Base-by-base conservation (phyloP, 495 filamentous ascomycete species). In the Hypoxylon subgilvum region DNA sequence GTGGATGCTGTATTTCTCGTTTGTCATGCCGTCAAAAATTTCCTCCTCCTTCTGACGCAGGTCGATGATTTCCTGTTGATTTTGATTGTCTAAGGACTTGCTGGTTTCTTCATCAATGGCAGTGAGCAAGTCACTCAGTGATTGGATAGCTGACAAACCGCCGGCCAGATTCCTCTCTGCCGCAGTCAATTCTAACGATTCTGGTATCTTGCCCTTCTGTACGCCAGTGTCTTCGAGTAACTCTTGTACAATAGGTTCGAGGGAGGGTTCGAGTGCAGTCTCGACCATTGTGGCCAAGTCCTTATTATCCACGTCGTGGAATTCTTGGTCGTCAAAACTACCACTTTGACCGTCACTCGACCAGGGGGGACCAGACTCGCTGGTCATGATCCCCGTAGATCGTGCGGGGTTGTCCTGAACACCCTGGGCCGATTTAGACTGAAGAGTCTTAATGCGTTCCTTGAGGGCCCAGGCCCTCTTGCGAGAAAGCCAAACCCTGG, bases 1-100 rank as follows among this genome's bases (percentile, higher is more conserved):
- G 51, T 95, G 90, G 9, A 99, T 83, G n/a, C 82, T 84, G 70
- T 97, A 99, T 2, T 84, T 79, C 17, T 89, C 70, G 17, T 84
- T 69, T 23, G 75, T 77, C 59, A 82, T 72, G 48, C 79, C 78
- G 66, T 75, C 54, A 66, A 75, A 56, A 70, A 54, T 16, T 58
- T 51, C 47, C 71, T 75, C 44, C 56, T 67, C 44, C 74, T 73
- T 76, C 74, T 51, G 18, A 13, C 17, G 61, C 16, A 62, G 16
- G 3, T 55, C 10, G 23, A 28, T 0, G 6, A 65, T 34, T 23
- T 67, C 65, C 3, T 30, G 1, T 30, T 9, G 28, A 16, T 31
- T 27, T 17, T 51, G 31, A 17, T 62, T 53, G 17, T 68, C 52
- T 1, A 64, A 25, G 1, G 49, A 34, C 13, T 32, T 44, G 16